These are phyloP conservation scores for Penicillium turbatum DNA, from an alignment of 495 filamentous ascomycete species.

Conservation along the genomic window DNA sequence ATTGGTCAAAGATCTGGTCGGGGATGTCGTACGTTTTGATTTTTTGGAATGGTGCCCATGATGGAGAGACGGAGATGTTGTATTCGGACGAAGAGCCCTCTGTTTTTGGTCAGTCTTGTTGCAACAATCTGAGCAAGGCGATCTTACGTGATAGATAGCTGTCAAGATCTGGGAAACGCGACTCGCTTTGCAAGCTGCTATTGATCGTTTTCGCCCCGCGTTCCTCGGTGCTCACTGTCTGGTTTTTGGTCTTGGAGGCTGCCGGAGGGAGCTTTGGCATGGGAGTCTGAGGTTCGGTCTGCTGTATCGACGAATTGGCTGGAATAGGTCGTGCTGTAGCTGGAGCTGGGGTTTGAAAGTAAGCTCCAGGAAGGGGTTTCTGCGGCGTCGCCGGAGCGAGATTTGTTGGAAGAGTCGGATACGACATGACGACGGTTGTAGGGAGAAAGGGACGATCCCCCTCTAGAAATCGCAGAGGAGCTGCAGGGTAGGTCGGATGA, in stretches of 20 bases:
- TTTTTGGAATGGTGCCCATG: slow-evolving; percentile 89
- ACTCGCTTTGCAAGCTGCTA: slow-evolving; percentile 66
- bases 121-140: background rate
- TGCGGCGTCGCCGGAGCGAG: slow-evolving; percentile 51
- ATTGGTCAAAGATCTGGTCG: slow-evolving; percentile 81
- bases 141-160: slow-evolving; percentile 82
- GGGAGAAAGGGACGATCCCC: slow-evolving; percentile 24
- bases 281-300: slow-evolving; percentile 23
- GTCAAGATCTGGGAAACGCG: slow-evolving; percentile 84
- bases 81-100: slow-evolving; percentile 91
- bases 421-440: slow-evolving; percentile 48
- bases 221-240: slow-evolving; percentile 59
- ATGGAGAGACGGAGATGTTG: slow-evolving; percentile 58
- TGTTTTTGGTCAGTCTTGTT: slow-evolving; percentile 22
- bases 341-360: slow-evolving; percentile 64
- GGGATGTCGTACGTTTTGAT: slow-evolving; percentile 79
- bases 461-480: slow-evolving; percentile 30
- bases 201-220: slow-evolving; percentile 84
- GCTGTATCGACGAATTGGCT: slow-evolving; percentile 21
- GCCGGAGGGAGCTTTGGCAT: slow-evolving; percentile 38
- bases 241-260: slow-evolving; percentile 31
- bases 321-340: slow-evolving; percentile 19
- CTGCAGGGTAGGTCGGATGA: slow-evolving; percentile 14
- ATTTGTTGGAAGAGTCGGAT: slow-evolving; percentile 46
- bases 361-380: slow-evolving; percentile 67